Base-by-base conservation (phyloP, 495 filamentous ascomycete genomes). In the Aspergillus coremiiformis region DNA sequence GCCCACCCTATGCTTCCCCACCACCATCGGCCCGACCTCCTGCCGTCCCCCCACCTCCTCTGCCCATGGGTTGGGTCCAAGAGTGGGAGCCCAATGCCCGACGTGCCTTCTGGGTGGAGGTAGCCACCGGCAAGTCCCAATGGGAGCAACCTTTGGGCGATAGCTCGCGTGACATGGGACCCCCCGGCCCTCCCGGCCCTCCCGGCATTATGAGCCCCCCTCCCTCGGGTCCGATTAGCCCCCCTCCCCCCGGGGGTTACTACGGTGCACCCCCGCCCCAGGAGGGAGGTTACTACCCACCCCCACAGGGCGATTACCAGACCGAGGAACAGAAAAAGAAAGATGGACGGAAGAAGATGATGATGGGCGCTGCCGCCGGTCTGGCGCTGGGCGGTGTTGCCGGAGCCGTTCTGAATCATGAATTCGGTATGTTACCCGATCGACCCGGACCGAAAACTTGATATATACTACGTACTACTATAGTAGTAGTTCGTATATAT, bases 21-120 rank as follows among this genome's bases (percentile, higher is more conserved):
- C 60, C 55, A 1, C 56, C 63, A 17, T 49, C 50, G 32, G 43
- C 61, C 44, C 67, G 66, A 3, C 68, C 69, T 30, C 70, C 70
- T 10, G 60, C 60, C 7, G 52, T 56, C 29, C 68, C 70, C 21
- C 70, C 69, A 37, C 78, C 79, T 8, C 76, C 78, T 15, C 69
- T 83, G 20, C 80, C 82, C 1, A 47, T 63, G 0, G 83, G 81
- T 53, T 86, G 84, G 84, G 58, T 67, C 42, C 74, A 81, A 17
- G 73, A 72, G 51, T 86, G 77, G 76, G 82, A 86, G 49, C 70
- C 74, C 35, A 69, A 66, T 35, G 61, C 68, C 39, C 76, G 81
- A 47, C 78, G 78, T 48, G 84, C 78, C 63, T 82, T 78, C 68
- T 86, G 77, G 58, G 68, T 79, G 37, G 79, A 85, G 51, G 67